Evolutionary conservation across 306 rosid species (phyloP).

Genomic region (Erythrophleum fordii): DNA sequence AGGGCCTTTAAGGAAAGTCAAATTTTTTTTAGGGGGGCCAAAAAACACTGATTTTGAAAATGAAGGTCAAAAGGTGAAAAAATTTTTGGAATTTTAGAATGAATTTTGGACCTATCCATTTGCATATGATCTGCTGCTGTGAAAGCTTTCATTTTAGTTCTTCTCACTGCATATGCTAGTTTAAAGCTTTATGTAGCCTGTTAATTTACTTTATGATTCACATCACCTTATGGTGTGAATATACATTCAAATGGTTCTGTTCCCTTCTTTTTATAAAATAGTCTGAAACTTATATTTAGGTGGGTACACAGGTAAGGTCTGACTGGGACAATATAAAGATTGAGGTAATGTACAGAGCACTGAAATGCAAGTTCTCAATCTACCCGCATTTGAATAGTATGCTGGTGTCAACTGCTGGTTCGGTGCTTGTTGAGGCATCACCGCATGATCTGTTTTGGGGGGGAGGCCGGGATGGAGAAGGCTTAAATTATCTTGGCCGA

Average conservation of each 20-base stretch:
- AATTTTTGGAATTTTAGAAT: neutral
- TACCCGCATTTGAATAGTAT: conserved; percentile 79
- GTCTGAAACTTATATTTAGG: conserved; percentile 12
- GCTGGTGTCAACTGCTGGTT: conserved; percentile 81
- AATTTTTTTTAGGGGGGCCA: neutral
- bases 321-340: conserved; percentile 86
- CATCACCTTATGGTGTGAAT: too few species aligned
- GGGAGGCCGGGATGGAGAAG: conserved; percentile 93
- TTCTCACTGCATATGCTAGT: neutral
- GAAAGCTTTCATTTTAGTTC: neutral
- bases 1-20: neutral
- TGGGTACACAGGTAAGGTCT: conserved; percentile 65
- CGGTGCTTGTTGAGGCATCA: conserved; percentile 90
- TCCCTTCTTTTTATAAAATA: neutral
- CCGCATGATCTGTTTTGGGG: conserved; percentile 97
- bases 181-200: too few species aligned
- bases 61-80: neutral
- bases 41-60: neutral
- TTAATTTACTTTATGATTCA: too few species aligned
- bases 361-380: conserved; percentile 87
- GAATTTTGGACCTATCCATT: neutral
- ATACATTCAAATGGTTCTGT: neutral
- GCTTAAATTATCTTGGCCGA: conserved; percentile 88
- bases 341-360: conserved; percentile 79
- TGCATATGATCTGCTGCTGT: neutral